Evolutionary conservation across 768 basidiomycete genomes (phyloP).

Genomic region (Xanthoconium purpureum): DNA sequence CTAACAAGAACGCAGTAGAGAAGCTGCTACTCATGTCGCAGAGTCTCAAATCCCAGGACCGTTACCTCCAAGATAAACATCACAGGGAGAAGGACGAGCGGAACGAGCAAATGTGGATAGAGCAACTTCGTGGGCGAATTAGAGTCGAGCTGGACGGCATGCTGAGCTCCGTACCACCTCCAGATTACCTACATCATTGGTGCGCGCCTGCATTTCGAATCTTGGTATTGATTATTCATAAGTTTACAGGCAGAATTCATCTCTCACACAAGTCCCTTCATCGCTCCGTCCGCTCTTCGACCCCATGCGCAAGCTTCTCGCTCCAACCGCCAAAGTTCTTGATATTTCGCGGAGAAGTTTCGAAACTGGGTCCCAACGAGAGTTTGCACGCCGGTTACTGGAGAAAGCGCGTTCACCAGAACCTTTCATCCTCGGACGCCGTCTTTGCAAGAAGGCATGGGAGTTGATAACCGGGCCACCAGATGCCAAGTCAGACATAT

Average conservation of each 20-base stretch:
- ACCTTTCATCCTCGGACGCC: slow-evolving; percentile 46
- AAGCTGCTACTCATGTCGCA: slow-evolving; percentile 58
- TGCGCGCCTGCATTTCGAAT: slow-evolving; percentile 29
- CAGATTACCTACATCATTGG: slow-evolving; percentile 35
- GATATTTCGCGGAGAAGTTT: slow-evolving; percentile 52
- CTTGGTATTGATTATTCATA: background rate
- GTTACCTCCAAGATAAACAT: slow-evolving; percentile 27
- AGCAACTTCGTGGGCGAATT: slow-evolving; percentile 19
- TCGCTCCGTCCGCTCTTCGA: slow-evolving; percentile 52
- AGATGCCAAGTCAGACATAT: slow-evolving; percentile 26
- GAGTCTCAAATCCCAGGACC: slow-evolving; percentile 49
- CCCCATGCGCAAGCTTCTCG: slow-evolving; percentile 51
- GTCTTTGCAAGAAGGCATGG: slow-evolving; percentile 40
- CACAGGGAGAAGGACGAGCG: slow-evolving; percentile 50
- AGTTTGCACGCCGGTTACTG: slow-evolving; percentile 57
- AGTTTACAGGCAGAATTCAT: slow-evolving; percentile 42
- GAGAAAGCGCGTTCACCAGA: slow-evolving; percentile 64
- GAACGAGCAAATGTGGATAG: slow-evolving; percentile 44
- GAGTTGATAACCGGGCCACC: slow-evolving; percentile 34
- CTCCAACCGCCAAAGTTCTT: slow-evolving; percentile 53
- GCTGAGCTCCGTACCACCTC: slow-evolving; percentile 26
- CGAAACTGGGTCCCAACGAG: slow-evolving; percentile 52
- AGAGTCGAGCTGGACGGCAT: slow-evolving; percentile 27
- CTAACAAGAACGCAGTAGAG: slow-evolving; percentile 49
- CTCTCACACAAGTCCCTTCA: slow-evolving; percentile 58